Base-by-base conservation (phyloP, 2,329 filamentous ascomycete genomes). In the Diaporthe sp. region DNA sequence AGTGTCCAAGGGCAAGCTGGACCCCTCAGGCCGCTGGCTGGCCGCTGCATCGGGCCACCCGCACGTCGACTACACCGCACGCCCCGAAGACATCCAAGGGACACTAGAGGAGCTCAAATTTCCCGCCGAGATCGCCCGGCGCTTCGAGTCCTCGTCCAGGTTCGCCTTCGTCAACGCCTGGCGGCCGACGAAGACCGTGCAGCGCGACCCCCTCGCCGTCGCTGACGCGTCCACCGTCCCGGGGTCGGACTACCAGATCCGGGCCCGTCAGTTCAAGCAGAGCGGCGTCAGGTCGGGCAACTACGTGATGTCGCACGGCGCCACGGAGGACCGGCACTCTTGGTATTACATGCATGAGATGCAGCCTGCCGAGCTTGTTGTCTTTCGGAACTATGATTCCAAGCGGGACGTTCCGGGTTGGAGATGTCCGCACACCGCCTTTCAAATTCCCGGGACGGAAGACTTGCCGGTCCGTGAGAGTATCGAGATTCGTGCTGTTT, bases 311-410 rank as follows among this genome's bases (percentile, higher is more conserved):
- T 68, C 47, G 17, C 25, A 68, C n/a, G 38, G 47, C 17, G 38
- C 4, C 7, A 12, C 8, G n/a, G 47, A 54, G 33, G 68, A 67
- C 30, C 50, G 38, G 64, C 73, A 75, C 45, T 25, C 13, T 15
- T 91, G 89, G 89, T 88, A 86, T 79, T 91, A 89, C 80, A 84
- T 88, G 75, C 84, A 84, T 64, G 84, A 83, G 1, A 86, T 91
- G 78, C 84, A 82, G 0, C 88, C 89, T 0, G 83, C 87, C 4
- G 86, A 92, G 82, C 87, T 89, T 4, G 83, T 89, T 4, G 78
- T 92, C 57, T 90, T 92, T 81, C 92, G 92, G 80, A 91, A 89
- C 78, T 92, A 88, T 78, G 91, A 92, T 80, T 89, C 76, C 19
- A 30, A 85, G 87, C 54, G 47, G 72, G 45, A 72, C 30, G 38